Evolutionary conservation across 2,329 filamentous ascomycete genomes (phyloP), one percentile per base, ranked within the genome.

Genomic region (Monascus ruber): DNA sequence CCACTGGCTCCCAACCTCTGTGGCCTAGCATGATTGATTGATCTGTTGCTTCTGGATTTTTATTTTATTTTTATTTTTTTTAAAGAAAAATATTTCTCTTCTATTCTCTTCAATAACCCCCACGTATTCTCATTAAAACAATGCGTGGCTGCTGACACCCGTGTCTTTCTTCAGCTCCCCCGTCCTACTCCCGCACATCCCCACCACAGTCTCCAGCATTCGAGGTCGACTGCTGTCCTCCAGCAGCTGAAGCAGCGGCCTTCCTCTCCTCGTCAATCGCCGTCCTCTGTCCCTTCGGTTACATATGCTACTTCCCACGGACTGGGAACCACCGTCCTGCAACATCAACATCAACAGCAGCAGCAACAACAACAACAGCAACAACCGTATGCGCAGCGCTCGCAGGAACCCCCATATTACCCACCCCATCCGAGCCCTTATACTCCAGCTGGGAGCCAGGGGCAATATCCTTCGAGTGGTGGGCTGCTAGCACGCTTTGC

Each of bases 401-500:
- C 74, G 36, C 76, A 79, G 55, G 83, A 93, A 51, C 67, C 83
- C 38, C 73, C 79, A 34, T 78, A 76, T 53, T 94, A 89, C 64
- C 79, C 83, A 57, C 76, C 82, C 42, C 84, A 91, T 58, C 77
- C 83, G 47, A 85, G 80, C 60, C 77, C 85, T 7, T 94, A 94
- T 69, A 87, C 82, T 66, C 82, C 85, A 40, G 80, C 84, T 50
- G 85, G 82, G 66, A 77, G 82, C 44, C 79, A 83, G 40, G 84
- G 82, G 65, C 83, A 83, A 68, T 94, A 94, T 65, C 81, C 85
- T 47, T 85, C 86, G 59, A 83, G 84, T 71, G 85, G 85, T 91
- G 68, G 72, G 81, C 72, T 45, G 38, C 11, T 10, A 10, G 11
- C 17, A 25, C 35, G 27, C 27, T 24, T 26, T 17, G 31, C 25